Evolutionary conservation across 495 filamentous ascomycete genomes (phyloP).

Genomic region (Eremomyces bilateralis): DNA sequence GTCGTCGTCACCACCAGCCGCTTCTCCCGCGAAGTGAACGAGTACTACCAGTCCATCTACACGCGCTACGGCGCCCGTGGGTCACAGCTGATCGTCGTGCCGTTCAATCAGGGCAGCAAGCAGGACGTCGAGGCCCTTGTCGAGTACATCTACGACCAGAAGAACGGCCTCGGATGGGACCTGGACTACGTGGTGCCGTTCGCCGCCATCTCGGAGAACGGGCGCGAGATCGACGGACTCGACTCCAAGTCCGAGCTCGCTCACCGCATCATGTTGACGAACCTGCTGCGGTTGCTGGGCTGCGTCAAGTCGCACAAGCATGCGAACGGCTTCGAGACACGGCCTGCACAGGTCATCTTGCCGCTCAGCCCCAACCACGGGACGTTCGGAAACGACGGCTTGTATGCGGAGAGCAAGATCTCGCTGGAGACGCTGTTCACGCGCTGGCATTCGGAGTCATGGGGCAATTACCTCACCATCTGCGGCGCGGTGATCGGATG

Average conservation of each 20-base stretch:
- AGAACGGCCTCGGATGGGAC: slow-evolving; percentile 95
- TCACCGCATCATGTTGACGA: slow-evolving; percentile 98
- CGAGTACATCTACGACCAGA: slow-evolving; percentile 90
- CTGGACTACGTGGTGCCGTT: slow-evolving; percentile 92
- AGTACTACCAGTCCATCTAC: slow-evolving; percentile 99
- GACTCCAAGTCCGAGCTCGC: slow-evolving; percentile 97
- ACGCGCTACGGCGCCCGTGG: slow-evolving; percentile 78
- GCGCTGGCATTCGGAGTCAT: slow-evolving; percentile 93
- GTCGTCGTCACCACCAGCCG: slow-evolving; percentile 90
- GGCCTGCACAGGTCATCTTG: slow-evolving; percentile 88
- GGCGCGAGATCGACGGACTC: slow-evolving; percentile 90
- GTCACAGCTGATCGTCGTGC: slow-evolving; percentile 90
- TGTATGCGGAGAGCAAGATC: slow-evolving; percentile 97
- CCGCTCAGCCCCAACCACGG: slow-evolving; percentile 96
- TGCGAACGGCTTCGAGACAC: slow-evolving; percentile 69
- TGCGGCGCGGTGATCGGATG: slow-evolving; percentile 97
- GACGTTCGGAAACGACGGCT: slow-evolving; percentile 91
- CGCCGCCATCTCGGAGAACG: slow-evolving; percentile 91
- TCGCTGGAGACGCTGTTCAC: slow-evolving; percentile 96
- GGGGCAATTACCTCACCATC: slow-evolving; percentile 94
- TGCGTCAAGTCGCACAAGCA: slow-evolving; percentile 79
- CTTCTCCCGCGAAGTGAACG: slow-evolving; percentile 91
- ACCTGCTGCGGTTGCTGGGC: slow-evolving; percentile 76
- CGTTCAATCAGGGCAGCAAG: slow-evolving; percentile 97
- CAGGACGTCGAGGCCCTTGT: slow-evolving; percentile 88